These are phyloP conservation scores for Metschnikowia vanudenii DNA, from an alignment of 805 yeast species.

Conservation along the genomic window DNA sequence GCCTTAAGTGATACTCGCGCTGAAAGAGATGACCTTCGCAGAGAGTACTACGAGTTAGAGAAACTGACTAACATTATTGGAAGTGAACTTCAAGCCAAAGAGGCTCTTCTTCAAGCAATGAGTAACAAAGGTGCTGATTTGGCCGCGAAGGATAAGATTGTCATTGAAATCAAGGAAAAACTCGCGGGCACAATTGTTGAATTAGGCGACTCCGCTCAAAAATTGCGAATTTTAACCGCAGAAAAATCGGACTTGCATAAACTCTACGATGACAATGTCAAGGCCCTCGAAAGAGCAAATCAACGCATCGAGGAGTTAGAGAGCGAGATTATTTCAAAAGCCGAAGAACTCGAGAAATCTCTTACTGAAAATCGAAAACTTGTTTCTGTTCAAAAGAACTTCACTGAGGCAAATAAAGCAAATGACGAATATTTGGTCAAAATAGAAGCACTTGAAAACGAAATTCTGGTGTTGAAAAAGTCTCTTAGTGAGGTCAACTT, in stretches of 20 bases:
- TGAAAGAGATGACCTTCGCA: slow-evolving; percentile 14
- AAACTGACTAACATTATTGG: slow-evolving; percentile 18
- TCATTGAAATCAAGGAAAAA: slow-evolving; percentile 18
- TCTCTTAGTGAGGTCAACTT: slow-evolving; percentile 1
- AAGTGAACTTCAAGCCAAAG: slow-evolving; percentile 20
- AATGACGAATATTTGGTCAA: slow-evolving; percentile 5
- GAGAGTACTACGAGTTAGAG: slow-evolving; percentile 16
- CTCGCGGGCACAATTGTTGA: slow-evolving; percentile 18
- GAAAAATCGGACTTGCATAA: slow-evolving; percentile 14
- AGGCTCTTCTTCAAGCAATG: slow-evolving; percentile 19
- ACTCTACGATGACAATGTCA: slow-evolving; percentile 2
- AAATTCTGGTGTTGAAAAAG: slow-evolving; percentile 8
- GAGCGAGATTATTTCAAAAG: not conserved
- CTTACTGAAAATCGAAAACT: slow-evolving; percentile 10
- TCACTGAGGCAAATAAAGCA: slow-evolving; percentile 5
- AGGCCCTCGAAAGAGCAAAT: slow-evolving; percentile 1
- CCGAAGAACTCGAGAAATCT: slow-evolving; percentile 5
- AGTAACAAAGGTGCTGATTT: slow-evolving; percentile 19
- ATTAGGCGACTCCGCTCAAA: slow-evolving; percentile 18
- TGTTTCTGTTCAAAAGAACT: slow-evolving; percentile 6
- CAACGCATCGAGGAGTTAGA: slow-evolving; percentile 9
- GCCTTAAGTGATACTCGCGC: slow-evolving; percentile 3
- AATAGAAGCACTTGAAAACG: slow-evolving; percentile 7
- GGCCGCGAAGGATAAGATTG: slow-evolving; percentile 21
- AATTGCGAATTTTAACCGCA: slow-evolving; percentile 9